Evolutionary conservation across 768 basidiomycete genomes (phyloP).

Genomic region (Mycena olivaceomarginata): DNA sequence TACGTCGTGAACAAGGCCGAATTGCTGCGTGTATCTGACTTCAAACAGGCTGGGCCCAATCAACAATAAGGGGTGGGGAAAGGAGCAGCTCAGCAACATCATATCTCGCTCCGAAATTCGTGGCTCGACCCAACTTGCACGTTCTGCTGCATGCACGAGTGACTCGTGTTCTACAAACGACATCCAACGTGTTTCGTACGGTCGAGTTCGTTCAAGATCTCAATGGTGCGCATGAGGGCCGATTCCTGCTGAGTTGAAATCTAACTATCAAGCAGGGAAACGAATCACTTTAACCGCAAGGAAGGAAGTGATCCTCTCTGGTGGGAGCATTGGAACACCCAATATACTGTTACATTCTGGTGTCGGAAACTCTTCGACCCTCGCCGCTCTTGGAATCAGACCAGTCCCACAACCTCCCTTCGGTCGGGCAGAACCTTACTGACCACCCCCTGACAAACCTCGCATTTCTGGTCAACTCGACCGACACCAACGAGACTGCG

Average conservation of each 20-base stretch:
- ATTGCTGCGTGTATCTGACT: constrained; percentile 8
- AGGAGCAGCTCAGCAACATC: constrained; percentile 43
- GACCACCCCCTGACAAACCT: constrained; percentile 53
- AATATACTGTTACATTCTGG: neutral
- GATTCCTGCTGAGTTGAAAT: too few relatives aligned
- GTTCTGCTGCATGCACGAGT: neutral
- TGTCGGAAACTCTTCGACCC: neutral
- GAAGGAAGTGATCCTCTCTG: constrained; percentile 1
- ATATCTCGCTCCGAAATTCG: neutral
- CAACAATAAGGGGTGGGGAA: constrained; percentile 40
- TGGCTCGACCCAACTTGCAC: neutral
- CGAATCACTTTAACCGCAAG: neutral
- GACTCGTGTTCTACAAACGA: neutral
- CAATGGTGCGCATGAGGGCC: neutral
- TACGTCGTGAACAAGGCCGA: constrained; percentile 22
- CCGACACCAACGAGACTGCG: constrained; percentile 50
- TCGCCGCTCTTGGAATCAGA: neutral
- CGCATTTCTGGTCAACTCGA: constrained; percentile 52
- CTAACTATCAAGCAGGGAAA: neutral
- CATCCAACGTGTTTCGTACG: neutral
- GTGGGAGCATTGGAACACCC: neutral
- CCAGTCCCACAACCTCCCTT: neutral
- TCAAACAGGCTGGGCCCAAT: constrained; percentile 45
- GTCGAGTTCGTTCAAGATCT: neutral
- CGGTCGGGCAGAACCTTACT: neutral